Conservation (phyloP, 2,329 filamentous ascomycete species). For the Beauveria varroae region DNA sequence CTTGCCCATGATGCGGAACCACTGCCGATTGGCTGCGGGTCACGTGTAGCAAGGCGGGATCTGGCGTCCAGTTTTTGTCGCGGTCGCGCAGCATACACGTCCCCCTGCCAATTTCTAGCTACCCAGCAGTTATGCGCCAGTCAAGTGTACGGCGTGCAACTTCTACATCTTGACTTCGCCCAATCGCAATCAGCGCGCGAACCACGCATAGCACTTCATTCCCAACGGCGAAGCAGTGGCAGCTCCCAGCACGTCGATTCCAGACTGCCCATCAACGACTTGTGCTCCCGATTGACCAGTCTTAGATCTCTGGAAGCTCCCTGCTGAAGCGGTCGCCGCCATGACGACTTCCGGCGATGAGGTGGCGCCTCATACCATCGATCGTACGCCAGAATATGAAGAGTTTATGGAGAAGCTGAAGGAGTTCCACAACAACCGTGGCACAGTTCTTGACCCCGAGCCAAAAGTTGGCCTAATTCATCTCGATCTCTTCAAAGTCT, state of each 20-base stretch:
- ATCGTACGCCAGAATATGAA: constrained; percentile 62
- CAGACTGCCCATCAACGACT: background rate
- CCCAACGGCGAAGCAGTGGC: background rate
- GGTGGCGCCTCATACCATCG: constrained; percentile 38
- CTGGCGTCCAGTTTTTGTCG: constrained; percentile 7
- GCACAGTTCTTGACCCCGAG: constrained; percentile 70
- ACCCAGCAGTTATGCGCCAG: background rate
- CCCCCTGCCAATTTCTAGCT: constrained; percentile 10
- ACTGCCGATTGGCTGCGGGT: constrained; percentile 9
- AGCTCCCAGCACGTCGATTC: background rate
- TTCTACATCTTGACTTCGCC: background rate
- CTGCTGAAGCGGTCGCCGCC: constrained; percentile 11
- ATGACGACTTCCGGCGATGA: constrained; percentile 31
- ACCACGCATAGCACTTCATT: background rate
- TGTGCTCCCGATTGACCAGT: background rate
- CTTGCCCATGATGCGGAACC: background rate
- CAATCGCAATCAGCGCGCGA: constrained; percentile 2
- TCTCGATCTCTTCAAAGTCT: constrained; percentile 71
- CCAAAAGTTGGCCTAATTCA: constrained; percentile 72
- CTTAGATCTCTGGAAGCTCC: background rate
- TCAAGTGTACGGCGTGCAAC: background rate
- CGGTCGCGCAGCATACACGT: constrained; percentile 12
- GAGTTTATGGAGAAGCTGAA: constrained; percentile 69
- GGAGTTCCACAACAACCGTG: constrained; percentile 70
- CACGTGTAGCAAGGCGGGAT: constrained; percentile 6